Conservation (phyloP, 2,329 filamentous ascomycete species). For the Trichoderma afroharzianum region DNA sequence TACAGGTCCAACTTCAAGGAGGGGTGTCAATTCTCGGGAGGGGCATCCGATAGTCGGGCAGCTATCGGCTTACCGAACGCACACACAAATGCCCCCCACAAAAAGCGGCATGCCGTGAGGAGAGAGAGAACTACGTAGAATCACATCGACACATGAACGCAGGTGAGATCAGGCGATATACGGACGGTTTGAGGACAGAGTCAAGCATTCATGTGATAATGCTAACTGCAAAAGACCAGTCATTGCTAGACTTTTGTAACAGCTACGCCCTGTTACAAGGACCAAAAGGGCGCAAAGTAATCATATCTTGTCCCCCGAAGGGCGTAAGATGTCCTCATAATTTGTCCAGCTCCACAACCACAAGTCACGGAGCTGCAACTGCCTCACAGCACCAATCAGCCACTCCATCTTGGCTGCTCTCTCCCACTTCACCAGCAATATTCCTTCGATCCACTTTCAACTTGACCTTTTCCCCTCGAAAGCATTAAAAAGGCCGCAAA, state of each 20-base stretch:
- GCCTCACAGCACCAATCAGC: neutral
- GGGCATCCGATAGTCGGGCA: constrained; percentile 6
- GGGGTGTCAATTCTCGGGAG: neutral
- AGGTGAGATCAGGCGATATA: neutral
- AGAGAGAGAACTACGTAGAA: neutral
- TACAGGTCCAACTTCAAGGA: neutral
- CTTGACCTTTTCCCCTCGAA: constrained; percentile 25
- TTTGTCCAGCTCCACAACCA: neutral
- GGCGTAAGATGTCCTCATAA: constrained; percentile 18
- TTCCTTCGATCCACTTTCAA: constrained; percentile 17
- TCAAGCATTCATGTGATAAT: constrained; percentile 17
- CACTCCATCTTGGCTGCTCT: constrained; percentile 5
- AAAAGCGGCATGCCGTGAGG: neutral
- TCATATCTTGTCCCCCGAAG: constrained; percentile 6
- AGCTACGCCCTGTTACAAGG: neutral
- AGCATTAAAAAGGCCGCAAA: constrained; percentile 29
- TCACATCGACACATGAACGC: neutral
- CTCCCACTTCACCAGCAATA: constrained; percentile 9
- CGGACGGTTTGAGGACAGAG: constrained; percentile 14
- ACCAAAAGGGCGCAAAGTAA: neutral
- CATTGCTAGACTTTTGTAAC: constrained; percentile 7
- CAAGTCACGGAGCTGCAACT: neutral
- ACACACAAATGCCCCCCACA: neutral
- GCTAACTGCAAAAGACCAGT: constrained; percentile 17
- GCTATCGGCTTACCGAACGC: neutral